Percentiles rank a stretch among this genome's conserved stretches.
These are phyloP conservation scores for Stramenopiles sp. DNA, from an alignment of 352 stramenopile species.

Conservation along the genomic window DNA sequence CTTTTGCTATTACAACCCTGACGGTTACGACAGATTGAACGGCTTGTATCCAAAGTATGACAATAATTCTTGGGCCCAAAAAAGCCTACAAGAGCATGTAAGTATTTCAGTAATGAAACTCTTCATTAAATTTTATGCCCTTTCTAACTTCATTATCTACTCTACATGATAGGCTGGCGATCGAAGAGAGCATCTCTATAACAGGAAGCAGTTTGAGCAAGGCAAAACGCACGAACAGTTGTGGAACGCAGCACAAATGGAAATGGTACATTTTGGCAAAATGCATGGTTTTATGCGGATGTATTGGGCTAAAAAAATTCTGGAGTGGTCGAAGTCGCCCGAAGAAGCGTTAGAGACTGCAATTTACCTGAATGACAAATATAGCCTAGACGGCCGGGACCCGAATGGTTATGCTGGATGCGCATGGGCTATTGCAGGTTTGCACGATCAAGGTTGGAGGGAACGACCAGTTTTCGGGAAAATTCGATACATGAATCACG, in stretches of 20 bases:
- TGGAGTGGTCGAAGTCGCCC: conserved; percentile 85
- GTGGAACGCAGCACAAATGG: conserved; percentile 93
- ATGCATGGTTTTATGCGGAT: conserved; percentile 81
- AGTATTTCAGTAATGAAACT: no score
- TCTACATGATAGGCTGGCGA: no score
- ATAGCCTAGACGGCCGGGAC: conserved; percentile 84
- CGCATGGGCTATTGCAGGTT: conserved; percentile 66
- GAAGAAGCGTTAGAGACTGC: conserved; percentile 66
- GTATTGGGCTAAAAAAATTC: conserved; percentile 98
- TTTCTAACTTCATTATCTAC: no score
- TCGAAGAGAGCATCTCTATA: conserved; percentile 66
- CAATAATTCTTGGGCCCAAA: conserved; percentile 53
- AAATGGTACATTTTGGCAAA: conserved; percentile 76
- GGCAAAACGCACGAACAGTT: conserved; percentile 81
- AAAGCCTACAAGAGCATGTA: conserved; percentile 67
- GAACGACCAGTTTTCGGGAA: conserved; percentile 92
- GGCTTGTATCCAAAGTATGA: conserved; percentile 34
- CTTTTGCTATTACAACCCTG: conserved; percentile 81
- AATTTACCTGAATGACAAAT: conserved; percentile 95
- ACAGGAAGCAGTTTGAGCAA: conserved; percentile 60
- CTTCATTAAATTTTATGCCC: no score
- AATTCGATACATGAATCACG: conserved; percentile 97
- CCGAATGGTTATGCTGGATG: conserved; percentile 56
- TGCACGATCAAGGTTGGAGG: conserved; percentile 91
- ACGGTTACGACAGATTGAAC: conserved; percentile 73